Base-by-base conservation (phyloP, 2,329 filamentous ascomycete genomes). In the Helotiales sp. region DNA sequence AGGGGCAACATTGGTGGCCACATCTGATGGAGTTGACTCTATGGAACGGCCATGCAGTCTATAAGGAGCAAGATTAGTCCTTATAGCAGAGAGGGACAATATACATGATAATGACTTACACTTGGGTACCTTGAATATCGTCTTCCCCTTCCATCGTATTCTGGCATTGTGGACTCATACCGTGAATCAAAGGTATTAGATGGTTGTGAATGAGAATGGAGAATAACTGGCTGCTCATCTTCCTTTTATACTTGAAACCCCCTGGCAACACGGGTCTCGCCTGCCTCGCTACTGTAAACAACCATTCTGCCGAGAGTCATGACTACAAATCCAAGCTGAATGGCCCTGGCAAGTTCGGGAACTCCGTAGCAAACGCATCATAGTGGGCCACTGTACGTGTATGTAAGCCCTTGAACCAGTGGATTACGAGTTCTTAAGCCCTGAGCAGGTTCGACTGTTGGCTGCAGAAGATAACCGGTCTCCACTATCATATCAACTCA, bases 81-180 rank as follows among this genome's bases (percentile, higher is more conserved):
- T 54, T 54, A 54, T 54, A 32, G 6, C 17, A 54, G 50, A 54
- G 50, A 7, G 50, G 50, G 10, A 54, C 26, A 32, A 32, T 32
- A 32, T 30, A 52, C 49, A 52, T 52, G 49, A 52, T 52, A 30
- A 52, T 52, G 49, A 52, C 49, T 52, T 52, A 52, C 24, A 52
- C 49, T 52, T 30, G 26, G 49, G 49, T 52, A 52, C 49, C 45
- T 47, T 47, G 45, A 47, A 47, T 47, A 47, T 47, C 45, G 45
- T 47, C 45, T 47, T 20, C 45, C 45, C 45, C 45, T 47, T 47
- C 20, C 20, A 47, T 47, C 20, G 45, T 47, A 47, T 47, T 47
- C 20, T 47, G 45, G 45, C 45, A 47, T 47, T 47, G 45, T 47
- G 45, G 20, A 47, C 45, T 47, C 20, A 47, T 47, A 47, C 45